Base-by-base conservation (phyloP, 192 early-diverging fungal genomes). In the Podila clonocystis region DNA sequence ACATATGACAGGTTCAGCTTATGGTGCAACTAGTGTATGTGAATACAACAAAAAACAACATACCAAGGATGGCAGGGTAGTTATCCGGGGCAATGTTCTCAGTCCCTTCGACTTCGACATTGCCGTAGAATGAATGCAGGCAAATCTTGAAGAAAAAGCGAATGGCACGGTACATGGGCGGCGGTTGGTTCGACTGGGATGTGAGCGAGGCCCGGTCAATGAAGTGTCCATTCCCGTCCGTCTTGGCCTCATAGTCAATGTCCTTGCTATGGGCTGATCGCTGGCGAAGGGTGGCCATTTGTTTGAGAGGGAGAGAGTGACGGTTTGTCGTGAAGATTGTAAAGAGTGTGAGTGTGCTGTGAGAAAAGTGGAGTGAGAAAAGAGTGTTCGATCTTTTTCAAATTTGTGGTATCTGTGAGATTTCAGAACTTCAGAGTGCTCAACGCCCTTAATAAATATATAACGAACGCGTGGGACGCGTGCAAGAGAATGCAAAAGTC, bases 141-240 rank as follows among this genome's bases (percentile, higher is more conserved):
- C 72, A 84, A 15, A 74, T 70, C 68, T 84, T 62, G 72, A 84
- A 84, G 41, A 84, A 79, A 36, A 84, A 84, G 24, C 75, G 74
- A 50, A 84, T 74, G 3, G 73, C 60, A 26, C 62, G 70, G 59
- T 84, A 84, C 65, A 74, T 74, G 24, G 72, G 67, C 15, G 82
- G 70, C 4, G 82, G 62, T 57, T 58, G 61, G 31, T 70, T 70
- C 48, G 48, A 24, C 45, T 38, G 31, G 17, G 28, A 17, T 1
- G 57, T 4, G 26, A 57, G 22, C 3, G 36, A 63, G 30, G 7
- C n/a, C 4, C 22, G 62, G 34, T 34, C 62, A 31, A 36, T 63
- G 30, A 20, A 29, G 4, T 24, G 59, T 19, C 22, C n/a, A 60
- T 24, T 24, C 59, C 28, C 59, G 13, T 60, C 9, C 30, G 15